Base-by-base conservation (phyloP, 2,329 filamentous ascomycete species). In the Fusarium succisae region DNA sequence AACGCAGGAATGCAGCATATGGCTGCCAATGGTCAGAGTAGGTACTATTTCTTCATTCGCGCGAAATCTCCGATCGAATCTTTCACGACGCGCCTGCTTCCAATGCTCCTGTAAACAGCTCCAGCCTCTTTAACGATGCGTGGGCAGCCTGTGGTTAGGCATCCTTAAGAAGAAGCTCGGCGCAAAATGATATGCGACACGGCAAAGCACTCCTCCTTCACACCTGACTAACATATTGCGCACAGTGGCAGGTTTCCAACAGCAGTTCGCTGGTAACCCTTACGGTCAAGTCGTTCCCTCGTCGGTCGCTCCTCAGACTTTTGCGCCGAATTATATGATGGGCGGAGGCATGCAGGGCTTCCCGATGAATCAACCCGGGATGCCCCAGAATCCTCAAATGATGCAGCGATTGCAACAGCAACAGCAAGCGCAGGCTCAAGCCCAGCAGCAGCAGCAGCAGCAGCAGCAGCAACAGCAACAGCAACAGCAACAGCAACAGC, bases 11-110 rank as follows among this genome's bases (percentile, higher is more conserved):
- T 90, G 87, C 86, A 85, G 73, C 87, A 88, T 80, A 90, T 90
- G 87, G 83, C 84, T 74, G 82, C 86, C 73, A 90, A 90, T 84
- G 87, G 88, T 60, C 88, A 90, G 80, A 89, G 88, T 90, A 83
- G 86, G 88, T 85, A 43, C 37, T 38, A 68, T 69, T 74, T 76
- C 71, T 70, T 73, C 77, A 74, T 72, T 78, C 71, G 79, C 70
- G 48, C 66, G 68, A 65, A 39, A 64, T 53, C n/a, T 38, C 44
- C 60, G n/a, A 60, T 59, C 62, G 43, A 45, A 30, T 24, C 65
- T 45, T 32, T 28, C 56, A 39, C 63, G 32, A 57, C 62, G 63
- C 62, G 65, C 60, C 43, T 28, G 30, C 22, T n/a, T 38, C 45
- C 22, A 51, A 59, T 58, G 44, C 43, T 58, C 12, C 38, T 41